Conservation (phyloP, 441 rosid species). For the Populus hybrid region DNA sequence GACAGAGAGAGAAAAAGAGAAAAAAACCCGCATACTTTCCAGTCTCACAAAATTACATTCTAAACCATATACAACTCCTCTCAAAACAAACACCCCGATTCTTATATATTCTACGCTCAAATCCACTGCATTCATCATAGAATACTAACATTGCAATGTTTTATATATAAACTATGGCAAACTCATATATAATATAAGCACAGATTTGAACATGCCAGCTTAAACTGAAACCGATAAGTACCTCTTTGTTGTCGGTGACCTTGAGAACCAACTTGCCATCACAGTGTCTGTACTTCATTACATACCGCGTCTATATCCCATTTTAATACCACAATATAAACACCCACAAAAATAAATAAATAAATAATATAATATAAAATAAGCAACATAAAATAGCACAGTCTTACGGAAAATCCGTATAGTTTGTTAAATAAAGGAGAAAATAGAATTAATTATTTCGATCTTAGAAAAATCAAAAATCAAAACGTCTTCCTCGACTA, state of each 20-base stretch:
- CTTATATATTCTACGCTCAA: not conserved
- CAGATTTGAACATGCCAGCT: not conserved
- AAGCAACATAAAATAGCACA: not conserved
- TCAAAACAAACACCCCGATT: not conserved
- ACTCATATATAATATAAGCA: constrained; percentile 2
- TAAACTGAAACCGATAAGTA: constrained; percentile 16
- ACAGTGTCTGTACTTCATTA: constrained; percentile 85
- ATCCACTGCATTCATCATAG: not conserved
- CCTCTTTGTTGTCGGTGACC: constrained; percentile 97
- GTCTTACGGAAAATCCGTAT: not conserved
- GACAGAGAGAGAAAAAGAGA: too few species aligned
- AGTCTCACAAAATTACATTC: not conserved
- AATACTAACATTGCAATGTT: not conserved
- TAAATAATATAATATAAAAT: not conserved
- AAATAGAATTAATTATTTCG: not conserved
- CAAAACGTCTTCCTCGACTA: not conserved
- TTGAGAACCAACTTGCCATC: constrained; percentile 95
- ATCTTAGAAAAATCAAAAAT: not conserved
- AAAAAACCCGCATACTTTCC: not conserved
- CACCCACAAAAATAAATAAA: not conserved
- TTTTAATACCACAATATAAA: constrained; percentile 12
- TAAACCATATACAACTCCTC: not conserved
- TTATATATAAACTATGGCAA: not conserved
- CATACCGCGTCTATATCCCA: constrained; percentile 68
- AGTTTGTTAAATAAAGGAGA: not conserved